phyloP scores from a whole-genome alignment of 2,329 filamentous ascomycete species.

The Neofusicoccum ribis region DNA sequence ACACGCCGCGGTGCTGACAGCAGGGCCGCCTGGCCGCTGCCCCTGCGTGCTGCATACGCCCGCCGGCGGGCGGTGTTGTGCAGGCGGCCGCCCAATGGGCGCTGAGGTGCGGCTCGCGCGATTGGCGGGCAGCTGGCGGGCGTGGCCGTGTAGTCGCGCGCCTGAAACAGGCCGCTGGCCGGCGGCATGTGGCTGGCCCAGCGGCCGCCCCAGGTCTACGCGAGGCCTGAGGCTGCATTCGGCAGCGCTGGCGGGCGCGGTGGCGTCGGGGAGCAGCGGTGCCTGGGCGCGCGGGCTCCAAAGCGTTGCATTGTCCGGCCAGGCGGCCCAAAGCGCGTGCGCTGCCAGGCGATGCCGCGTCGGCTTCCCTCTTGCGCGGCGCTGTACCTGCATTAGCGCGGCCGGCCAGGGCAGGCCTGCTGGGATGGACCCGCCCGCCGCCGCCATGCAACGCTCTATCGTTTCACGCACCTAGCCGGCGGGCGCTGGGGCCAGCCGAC shows the following conservation, averaged over 20 bases:
- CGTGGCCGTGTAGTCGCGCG: constrained; percentile 3
- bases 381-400: constrained; percentile 13
- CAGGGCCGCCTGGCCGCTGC: background rate
- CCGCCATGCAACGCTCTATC: constrained; percentile 6
- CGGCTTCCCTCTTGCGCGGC: background rate
- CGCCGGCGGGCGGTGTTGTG: background rate
- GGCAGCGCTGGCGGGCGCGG: background rate
- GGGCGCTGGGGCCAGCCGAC: background rate
- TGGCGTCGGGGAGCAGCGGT: background rate
- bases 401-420: background rate
- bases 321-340: background rate
- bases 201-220: background rate
- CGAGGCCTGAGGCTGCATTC: background rate
- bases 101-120: background rate
- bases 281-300: too few species aligned
- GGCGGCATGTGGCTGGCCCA: background rate
- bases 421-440: background rate
- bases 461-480: constrained; percentile 16
- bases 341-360: background rate
- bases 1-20: background rate
- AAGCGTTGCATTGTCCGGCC: background rate
- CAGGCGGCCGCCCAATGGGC: background rate
- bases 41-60: constrained; percentile 8
- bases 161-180: constrained; percentile 8
- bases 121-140: background rate